Percentiles rank a stretch among this genome's conserved stretches.
phyloP scores from a whole-genome alignment of 177 flowering plant genomes.

The Vitis hybrid region DNA sequence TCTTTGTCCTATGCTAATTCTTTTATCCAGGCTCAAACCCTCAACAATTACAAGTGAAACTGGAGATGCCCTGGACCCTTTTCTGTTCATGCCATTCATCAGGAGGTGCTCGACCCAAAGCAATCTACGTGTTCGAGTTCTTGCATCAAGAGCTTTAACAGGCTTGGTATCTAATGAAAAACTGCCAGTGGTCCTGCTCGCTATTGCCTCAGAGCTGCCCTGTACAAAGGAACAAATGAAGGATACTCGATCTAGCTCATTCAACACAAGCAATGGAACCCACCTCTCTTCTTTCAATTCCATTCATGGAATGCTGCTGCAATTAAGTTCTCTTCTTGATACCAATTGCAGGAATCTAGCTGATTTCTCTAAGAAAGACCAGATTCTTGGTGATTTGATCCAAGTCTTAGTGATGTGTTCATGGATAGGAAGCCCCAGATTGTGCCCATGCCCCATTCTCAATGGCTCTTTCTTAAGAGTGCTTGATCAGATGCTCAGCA shows the following conservation, averaged over 20 bases:
- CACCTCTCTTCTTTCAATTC: constrained; percentile 48
- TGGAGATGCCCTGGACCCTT: constrained; percentile 86
- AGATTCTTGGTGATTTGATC: constrained; percentile 57
- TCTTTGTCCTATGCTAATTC: constrained; percentile 87
- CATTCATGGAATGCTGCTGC: constrained; percentile 84
- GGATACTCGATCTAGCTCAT: constrained; percentile 9
- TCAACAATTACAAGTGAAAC: constrained; percentile 72
- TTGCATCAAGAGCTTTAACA: constrained; percentile 86
- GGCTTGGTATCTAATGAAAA: constrained; percentile 93
- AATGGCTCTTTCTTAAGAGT: constrained; percentile 57
- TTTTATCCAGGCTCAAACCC: constrained; percentile 93
- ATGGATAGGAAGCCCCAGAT: constrained; percentile 75
- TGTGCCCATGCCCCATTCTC: constrained; percentile 71
- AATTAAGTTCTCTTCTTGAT: constrained; percentile 73
- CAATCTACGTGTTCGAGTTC: constrained; percentile 78
- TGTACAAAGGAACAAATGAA: constrained; percentile 16
- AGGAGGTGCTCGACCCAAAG: constrained; percentile 84
- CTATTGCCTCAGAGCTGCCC: constrained; percentile 72
- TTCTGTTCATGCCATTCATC: constrained; percentile 80
- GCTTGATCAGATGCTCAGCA: constrained; percentile 73
- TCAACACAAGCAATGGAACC: constrained; percentile 9
- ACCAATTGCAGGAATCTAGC: constrained; percentile 69
- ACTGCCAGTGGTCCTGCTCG: constrained; percentile 54
- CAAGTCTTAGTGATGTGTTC: constrained; percentile 45
- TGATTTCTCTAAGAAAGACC: constrained; percentile 63